Percentiles rank a stretch among this genome's conserved stretches.
These are phyloP conservation scores for Hymenoscyphus salicellus DNA, from an alignment of 2,329 filamentous ascomycete species.

Conservation along the genomic window DNA sequence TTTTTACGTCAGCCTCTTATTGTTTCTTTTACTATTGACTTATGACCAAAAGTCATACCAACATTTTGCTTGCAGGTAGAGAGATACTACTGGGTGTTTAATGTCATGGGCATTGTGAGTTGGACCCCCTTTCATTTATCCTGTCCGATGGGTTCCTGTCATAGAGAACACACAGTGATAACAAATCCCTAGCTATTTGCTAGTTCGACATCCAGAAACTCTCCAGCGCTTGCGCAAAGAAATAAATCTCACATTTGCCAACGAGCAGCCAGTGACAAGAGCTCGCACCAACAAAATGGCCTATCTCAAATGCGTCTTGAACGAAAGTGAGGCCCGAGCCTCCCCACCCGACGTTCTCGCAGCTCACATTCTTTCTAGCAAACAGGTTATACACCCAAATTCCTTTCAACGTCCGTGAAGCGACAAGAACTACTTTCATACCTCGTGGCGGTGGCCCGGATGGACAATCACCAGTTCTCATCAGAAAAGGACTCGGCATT, in stretches of 20 bases:
- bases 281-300: neutral
- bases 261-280: neutral
- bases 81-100: slow-evolving; percentile 14
- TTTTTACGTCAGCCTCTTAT: too few relatives aligned
- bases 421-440: slow-evolving; percentile 28
- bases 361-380: slow-evolving; percentile 10
- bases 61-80: slow-evolving; percentile 26
- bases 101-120: slow-evolving; percentile 35
- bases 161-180: too few relatives aligned
- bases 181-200: neutral
- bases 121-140: slow-evolving; percentile 25
- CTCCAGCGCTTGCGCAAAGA: neutral
- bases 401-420: slow-evolving; percentile 29
- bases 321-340: slow-evolving; percentile 12
- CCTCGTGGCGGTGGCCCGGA: slow-evolving; percentile 35
- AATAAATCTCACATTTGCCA: neutral
- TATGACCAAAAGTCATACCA: too few relatives aligned
- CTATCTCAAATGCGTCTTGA: slow-evolving; percentile 3
- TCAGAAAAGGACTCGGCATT: slow-evolving; percentile 26
- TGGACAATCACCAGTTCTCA: slow-evolving; percentile 28
- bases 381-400: slow-evolving; percentile 31
- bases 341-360: too few relatives aligned
- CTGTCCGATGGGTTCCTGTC: too few relatives aligned
- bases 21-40: too few relatives aligned
- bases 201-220: neutral